Percentiles rank a stretch among this genome's conserved stretches.
phyloP scores from a whole-genome alignment of 352 stramenopile species.

The Pythium apleroticum region DNA sequence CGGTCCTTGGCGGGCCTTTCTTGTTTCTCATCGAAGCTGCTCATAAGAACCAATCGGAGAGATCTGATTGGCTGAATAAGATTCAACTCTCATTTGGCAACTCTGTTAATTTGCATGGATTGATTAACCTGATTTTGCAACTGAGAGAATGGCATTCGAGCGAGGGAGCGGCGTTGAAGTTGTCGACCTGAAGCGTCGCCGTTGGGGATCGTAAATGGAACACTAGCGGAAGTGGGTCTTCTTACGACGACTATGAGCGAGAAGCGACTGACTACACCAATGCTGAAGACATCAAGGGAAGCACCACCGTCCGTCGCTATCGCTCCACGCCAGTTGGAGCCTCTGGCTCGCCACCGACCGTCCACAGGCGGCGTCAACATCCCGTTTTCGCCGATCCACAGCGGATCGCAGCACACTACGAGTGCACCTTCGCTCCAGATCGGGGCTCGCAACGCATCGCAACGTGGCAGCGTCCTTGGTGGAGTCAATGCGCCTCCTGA shows the following conservation, averaged over 20 bases:
- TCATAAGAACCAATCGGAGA: slow-evolving; percentile 24
- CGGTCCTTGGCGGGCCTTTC: slow-evolving; percentile 4
- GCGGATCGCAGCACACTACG: background rate
- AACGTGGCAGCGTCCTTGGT: slow-evolving; percentile 2
- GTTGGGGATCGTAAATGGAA: background rate
- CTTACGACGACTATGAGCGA: background rate
- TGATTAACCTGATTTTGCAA: slow-evolving; percentile 8
- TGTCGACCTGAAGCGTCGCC: background rate
- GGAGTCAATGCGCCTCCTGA: background rate
- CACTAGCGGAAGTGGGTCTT: background rate
- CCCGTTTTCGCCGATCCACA: slow-evolving; percentile 18
- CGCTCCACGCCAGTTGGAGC: slow-evolving; percentile 30
- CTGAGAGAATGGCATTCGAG: background rate
- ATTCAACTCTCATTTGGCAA: slow-evolving; percentile 9
- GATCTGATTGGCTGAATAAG: slow-evolving; percentile 23
- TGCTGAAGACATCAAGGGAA: slow-evolving; percentile 1
- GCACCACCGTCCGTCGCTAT: background rate
- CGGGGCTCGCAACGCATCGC: background rate
- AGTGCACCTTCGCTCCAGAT: background rate
- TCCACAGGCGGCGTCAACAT: background rate
- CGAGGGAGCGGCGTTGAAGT: slow-evolving; percentile 1
- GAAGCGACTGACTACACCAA: background rate
- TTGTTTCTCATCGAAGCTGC: slow-evolving; percentile 8
- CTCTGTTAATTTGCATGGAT: background rate
- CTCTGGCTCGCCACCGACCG: slow-evolving; percentile 11